These are phyloP conservation scores for Talaromyces trachyspermus DNA, from an alignment of 495 filamentous ascomycete species.

Conservation along the genomic window DNA sequence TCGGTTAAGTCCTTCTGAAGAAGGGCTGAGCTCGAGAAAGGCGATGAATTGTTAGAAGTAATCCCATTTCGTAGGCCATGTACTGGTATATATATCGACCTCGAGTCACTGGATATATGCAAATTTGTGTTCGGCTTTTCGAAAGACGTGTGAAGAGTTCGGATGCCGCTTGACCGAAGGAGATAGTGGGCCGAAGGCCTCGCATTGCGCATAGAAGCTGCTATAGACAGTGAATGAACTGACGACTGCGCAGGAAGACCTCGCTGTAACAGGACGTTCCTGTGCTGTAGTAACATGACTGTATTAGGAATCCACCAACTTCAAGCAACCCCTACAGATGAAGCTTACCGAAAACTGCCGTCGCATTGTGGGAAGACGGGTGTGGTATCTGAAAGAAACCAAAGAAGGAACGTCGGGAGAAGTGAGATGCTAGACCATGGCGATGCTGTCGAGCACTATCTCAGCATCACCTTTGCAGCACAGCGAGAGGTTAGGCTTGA, in stretches of 20 bases:
- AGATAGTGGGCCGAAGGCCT: background rate
- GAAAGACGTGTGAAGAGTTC: slow-evolving; percentile 1
- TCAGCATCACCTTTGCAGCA: too few species aligned
- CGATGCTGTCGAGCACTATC: background rate
- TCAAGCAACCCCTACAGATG: too few species aligned
- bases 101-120: background rate
- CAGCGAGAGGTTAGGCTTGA: too few species aligned
- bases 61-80: too few species aligned
- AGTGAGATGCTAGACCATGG: background rate
- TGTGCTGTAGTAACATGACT: background rate
- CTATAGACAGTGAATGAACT: background rate
- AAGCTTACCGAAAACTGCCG: slow-evolving; percentile 4
- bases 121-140: background rate
- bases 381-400: too few species aligned
- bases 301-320: background rate
- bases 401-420: slow-evolving; percentile 1
- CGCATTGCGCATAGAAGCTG: background rate
- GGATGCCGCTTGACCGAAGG: background rate
- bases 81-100: background rate
- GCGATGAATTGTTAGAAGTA: background rate
- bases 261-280: background rate
- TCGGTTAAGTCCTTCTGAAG: slow-evolving; percentile 26
- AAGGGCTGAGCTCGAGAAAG: slow-evolving; percentile 3
- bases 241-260: background rate
- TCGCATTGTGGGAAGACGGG: slow-evolving; percentile 6